Base-by-base conservation (phyloP, 176 grass and related monocot species). In the Pharus latifolius region DNA sequence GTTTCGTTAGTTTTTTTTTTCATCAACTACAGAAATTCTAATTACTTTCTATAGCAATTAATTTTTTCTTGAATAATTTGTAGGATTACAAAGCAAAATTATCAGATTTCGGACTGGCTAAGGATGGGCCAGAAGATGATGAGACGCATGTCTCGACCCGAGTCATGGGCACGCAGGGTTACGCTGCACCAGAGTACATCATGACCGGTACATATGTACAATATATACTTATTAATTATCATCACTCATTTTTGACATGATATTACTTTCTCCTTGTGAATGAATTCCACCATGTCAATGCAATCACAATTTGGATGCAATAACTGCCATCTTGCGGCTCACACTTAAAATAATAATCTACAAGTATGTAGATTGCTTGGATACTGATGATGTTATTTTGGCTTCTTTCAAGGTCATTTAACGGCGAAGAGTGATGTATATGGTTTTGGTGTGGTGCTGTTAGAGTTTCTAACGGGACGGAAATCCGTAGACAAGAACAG, bases 121-220 rank as follows among this genome's bases (percentile, higher is more conserved):
- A 91, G 60, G 96, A 99, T 46, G 96, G 96, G 0, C 96, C 96
- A 0, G 71, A 81, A 6, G 96, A 84, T 6, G 96, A 94, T 8
- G 96, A 94, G 49, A 91, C 87, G 11, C 96, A 99, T 28, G 85
- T 99, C 32, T 99, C 96, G 14, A 94, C 90, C 0, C 70, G 90
- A 6, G 84, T 99, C 22, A 99, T 99, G 96, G 96, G 96, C 35
- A 99, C 96, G 3, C 90, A 94, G n/a, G 96, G 96, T 1, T 99
- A 99, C 23, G 84, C 96, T 16, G 96, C 90, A 28, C 96, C 96
- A 0, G 96, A 99, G 78, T 99, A 99, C 82, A 99, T 99, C 63
- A 81, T 99, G 90, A 99, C 96, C 1, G 91, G 91, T 82, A 58
- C 26, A n/a, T n/a, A n/a, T n/a, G 19, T 29, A 28, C 29, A 15